phyloP scores from a whole-genome alignment of 805 yeast species.

The Candida rishiriensis region DNA sequence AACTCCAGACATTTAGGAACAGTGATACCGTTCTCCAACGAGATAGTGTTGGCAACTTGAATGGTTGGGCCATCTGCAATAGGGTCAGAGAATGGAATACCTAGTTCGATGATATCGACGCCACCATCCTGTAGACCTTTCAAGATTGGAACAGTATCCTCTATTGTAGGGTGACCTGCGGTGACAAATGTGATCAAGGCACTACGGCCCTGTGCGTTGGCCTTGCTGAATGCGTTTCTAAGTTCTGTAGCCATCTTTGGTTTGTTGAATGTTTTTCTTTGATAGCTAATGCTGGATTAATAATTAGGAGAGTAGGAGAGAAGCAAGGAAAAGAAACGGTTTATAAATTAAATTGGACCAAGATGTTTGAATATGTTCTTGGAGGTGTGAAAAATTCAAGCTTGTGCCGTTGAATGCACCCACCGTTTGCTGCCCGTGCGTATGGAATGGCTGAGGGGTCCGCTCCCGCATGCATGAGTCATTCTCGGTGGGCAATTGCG shows the following conservation, averaged over 20 bases:
- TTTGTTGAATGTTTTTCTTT: background rate
- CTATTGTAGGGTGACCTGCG: slow-evolving; percentile 88
- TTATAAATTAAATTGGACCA: no score
- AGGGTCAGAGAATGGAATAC: slow-evolving; percentile 96
- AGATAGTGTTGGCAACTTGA: slow-evolving; percentile 80
- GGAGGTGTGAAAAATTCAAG: no score
- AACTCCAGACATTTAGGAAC: slow-evolving; percentile 64
- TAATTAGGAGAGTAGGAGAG: background rate
- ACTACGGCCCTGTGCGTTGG: slow-evolving; percentile 49
- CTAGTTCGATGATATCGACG: slow-evolving; percentile 89
- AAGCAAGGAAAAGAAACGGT: background rate
- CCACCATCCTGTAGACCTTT: slow-evolving; percentile 93
- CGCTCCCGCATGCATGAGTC: no score
- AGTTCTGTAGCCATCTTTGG: slow-evolving; percentile 26
- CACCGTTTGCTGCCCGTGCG: no score
- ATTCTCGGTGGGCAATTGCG: no score
- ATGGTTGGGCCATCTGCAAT: slow-evolving; percentile 99
- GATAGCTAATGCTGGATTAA: no score
- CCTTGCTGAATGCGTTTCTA: slow-evolving; percentile 32
- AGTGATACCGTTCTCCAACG: slow-evolving; percentile 79
- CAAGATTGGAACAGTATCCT: slow-evolving; percentile 81
- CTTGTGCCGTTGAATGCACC: no score
- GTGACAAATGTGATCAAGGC: slow-evolving; percentile 92
- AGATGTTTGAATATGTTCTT: no score
- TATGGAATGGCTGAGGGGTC: no score